Conservation (phyloP, 495 filamentous ascomycete species). For the Neurospora sp. region DNA sequence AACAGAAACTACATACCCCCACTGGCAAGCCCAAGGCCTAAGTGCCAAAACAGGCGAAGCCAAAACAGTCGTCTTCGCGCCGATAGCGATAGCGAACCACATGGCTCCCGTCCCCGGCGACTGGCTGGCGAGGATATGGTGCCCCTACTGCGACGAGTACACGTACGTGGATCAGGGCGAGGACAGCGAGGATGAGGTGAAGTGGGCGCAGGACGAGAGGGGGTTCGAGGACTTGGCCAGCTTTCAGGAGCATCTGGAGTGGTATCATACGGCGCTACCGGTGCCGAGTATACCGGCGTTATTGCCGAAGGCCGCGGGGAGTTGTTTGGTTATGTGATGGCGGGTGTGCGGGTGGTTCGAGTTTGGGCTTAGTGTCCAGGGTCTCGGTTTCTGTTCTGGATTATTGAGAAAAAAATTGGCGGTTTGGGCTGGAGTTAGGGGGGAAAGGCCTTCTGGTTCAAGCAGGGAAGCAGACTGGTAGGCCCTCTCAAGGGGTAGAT, state of each 20-base stretch:
- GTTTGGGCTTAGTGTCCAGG: background rate
- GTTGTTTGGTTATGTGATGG: slow-evolving; percentile 31
- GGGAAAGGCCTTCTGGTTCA: background rate
- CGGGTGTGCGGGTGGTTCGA: background rate
- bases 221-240: slow-evolving; percentile 29
- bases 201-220: slow-evolving; percentile 30
- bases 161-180: slow-evolving; percentile 37
- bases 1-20: slow-evolving; percentile 16
- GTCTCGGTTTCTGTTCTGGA: background rate
- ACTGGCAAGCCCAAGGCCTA: slow-evolving; percentile 18
- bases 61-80: slow-evolving; percentile 37
- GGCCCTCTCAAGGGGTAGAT: background rate
- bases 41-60: slow-evolving; percentile 18
- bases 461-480: background rate
- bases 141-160: slow-evolving; percentile 39
- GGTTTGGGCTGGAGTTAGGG: background rate
- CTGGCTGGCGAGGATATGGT: slow-evolving; percentile 32
- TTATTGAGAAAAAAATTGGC: background rate
- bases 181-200: slow-evolving; percentile 30
- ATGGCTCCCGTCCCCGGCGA: slow-evolving; percentile 29
- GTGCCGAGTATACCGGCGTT: slow-evolving; percentile 14
- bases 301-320: slow-evolving; percentile 6
- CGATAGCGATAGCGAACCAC: slow-evolving; percentile 40
- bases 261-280: slow-evolving; percentile 31
- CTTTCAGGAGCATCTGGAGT: slow-evolving; percentile 38